Base-by-base conservation (phyloP, 2,329 filamentous ascomycete genomes). In the Aureobasidium melanogenum region DNA sequence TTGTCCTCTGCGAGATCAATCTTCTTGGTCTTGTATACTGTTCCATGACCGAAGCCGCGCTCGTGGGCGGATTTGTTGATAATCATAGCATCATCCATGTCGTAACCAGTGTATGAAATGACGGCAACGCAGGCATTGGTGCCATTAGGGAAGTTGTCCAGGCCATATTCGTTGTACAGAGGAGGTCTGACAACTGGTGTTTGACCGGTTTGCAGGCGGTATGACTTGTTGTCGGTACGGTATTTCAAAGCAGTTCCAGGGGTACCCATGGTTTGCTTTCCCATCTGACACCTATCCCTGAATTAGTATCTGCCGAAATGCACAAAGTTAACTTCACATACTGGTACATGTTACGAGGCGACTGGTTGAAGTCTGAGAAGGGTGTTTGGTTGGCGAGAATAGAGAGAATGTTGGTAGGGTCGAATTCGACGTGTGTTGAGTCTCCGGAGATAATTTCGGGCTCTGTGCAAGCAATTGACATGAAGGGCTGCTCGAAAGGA, bases 1-100 rank as follows among this genome's bases (percentile, higher is more conserved):
- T 80, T 79, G 64, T 93, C 89, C 57, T 96, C 91, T 68, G 91
- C 88, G 19, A 97, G 82, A 38, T 88, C 85, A 70, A 94, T 86
- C 70, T 95, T 89, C 77, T 97, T 96, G 9, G 91, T 96, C 79
- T 99, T 99, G 82, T 97, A 99, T 68, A 99, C 91, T 5, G 92
- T 95, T 60, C 94, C 94, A 70, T 97, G 86, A 39, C 91, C 93
- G 70, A 99, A 97, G 15, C 94, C 94, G 67, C 94, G 86, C 75
- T 99, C 94, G 74, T 97, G 91, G 2, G 93, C 87, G 22, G 91
- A 96, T 74, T 97, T 97, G 80, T 97, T 97, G 72, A 99, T 81
- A 72, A 99, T 97, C 93, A 97, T 97, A 72, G 94, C 94, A 77
- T 99, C 94, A 81, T 99, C 94, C 94, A 99, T 99, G 81, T 99